phyloP scores from a whole-genome alignment of 1,284 basidiomycete genomes.

The Thelephora terrestris region DNA sequence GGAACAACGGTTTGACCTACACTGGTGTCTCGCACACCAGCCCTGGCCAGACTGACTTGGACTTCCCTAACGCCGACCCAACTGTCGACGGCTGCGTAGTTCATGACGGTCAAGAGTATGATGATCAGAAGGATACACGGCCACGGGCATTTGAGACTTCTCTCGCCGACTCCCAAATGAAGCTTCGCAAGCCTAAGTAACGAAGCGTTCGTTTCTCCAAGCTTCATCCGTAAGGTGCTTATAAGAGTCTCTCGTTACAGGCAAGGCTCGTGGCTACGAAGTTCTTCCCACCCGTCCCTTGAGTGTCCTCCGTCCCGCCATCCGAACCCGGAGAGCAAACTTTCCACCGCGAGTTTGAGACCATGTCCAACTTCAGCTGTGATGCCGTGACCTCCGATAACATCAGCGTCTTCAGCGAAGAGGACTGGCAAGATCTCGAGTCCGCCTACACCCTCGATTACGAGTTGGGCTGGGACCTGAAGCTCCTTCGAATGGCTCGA shows the following conservation, averaged over 20 bases:
- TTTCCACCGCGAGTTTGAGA: constrained; percentile 7
- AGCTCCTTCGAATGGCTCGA: too few species aligned
- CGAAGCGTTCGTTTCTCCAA: background rate
- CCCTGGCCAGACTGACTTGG: background rate
- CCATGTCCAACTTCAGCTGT: too few species aligned
- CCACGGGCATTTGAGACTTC: background rate
- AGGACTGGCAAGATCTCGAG: too few species aligned
- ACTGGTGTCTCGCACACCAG: background rate
- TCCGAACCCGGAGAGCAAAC: constrained; percentile 17
- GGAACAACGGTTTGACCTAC: background rate
- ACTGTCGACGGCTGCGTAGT: background rate
- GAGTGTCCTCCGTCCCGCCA: constrained; percentile 16
- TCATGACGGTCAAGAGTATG: background rate
- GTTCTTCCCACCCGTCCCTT: too few species aligned
- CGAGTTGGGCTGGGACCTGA: too few species aligned
- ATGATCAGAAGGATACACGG: background rate
- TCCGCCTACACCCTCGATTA: too few species aligned
- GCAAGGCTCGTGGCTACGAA: too few species aligned
- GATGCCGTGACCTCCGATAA: too few species aligned
- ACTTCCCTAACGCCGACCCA: background rate
- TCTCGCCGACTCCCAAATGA: background rate
- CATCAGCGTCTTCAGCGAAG: too few species aligned
- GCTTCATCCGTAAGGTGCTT: background rate
- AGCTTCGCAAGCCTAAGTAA: background rate
- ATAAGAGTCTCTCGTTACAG: background rate